These are phyloP conservation scores for Umbelopsis sp. DNA, from an alignment of 371 early-diverging fungal species.

Conservation along the genomic window DNA sequence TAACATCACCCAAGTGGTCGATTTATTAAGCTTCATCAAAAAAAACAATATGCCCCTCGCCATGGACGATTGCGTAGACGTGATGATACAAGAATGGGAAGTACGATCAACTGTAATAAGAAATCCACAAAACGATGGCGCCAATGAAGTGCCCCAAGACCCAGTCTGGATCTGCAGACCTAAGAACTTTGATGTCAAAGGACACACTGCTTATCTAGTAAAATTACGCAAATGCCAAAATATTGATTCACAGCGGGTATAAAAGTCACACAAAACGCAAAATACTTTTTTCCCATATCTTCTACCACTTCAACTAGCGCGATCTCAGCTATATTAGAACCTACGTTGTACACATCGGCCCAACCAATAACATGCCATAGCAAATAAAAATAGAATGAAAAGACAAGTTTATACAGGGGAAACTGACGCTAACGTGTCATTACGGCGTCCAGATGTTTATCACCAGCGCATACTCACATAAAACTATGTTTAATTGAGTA, in stretches of 20 bases:
- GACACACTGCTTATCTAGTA: conserved; percentile 70
- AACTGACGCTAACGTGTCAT: too few relatives aligned
- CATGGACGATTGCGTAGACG: conserved; percentile 66
- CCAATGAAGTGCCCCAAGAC: not conserved
- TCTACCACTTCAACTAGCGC: too few relatives aligned
- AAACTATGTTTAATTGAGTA: too few relatives aligned
- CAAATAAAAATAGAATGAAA: too few relatives aligned
- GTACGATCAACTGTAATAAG: conserved; percentile 65
- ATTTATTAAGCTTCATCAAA: conserved; percentile 52
- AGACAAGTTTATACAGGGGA: too few relatives aligned
- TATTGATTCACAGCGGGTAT: not conserved
- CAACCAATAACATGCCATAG: too few relatives aligned
- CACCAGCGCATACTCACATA: too few relatives aligned
- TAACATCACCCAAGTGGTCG: conserved; percentile 77
- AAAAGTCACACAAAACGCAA: too few relatives aligned
- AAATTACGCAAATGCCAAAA: conserved; percentile 51
- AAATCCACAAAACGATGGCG: conserved; percentile 26
- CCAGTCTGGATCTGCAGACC: conserved; percentile 68
- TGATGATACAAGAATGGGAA: conserved; percentile 77
- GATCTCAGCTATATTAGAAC: too few relatives aligned
- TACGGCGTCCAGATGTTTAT: too few relatives aligned
- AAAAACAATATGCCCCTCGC: conserved; percentile 44
- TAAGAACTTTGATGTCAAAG: conserved; percentile 55
- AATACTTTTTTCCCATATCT: too few relatives aligned
- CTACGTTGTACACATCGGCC: too few relatives aligned